phyloP scores from a whole-genome alignment of 2,329 filamentous ascomycete genomes.

The Colletotrichum spaethianum region DNA sequence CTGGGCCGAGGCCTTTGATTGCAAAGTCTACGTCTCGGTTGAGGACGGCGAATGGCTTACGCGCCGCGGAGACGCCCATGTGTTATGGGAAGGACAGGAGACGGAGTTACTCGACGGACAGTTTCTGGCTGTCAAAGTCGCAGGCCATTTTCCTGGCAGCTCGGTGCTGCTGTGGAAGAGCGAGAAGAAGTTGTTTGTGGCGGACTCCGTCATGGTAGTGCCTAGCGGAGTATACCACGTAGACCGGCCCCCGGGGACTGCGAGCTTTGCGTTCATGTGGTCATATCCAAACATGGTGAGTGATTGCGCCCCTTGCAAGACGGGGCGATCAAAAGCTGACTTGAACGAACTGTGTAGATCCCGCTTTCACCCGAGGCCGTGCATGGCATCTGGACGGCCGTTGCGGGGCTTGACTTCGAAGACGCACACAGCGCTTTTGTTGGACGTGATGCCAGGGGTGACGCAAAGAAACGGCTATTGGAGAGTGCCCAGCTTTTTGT shows the following conservation, averaged over 20 bases:
- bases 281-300: conserved; percentile 42
- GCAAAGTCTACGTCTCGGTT: conserved; percentile 76
- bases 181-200: conserved; percentile 75
- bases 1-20: conserved; percentile 79
- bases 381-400: conserved; percentile 32
- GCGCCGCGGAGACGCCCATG: conserved; percentile 58
- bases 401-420: conserved; percentile 35
- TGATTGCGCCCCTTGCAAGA: not conserved
- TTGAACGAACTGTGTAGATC: conserved; percentile 10
- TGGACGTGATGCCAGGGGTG: conserved; percentile 36
- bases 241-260: conserved; percentile 34
- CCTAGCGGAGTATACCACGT: conserved; percentile 63
- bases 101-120: conserved; percentile 61
- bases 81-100: conserved; percentile 61
- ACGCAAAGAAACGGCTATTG: conserved; percentile 35
- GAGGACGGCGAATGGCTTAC: conserved; percentile 78
- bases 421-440: conserved; percentile 33
- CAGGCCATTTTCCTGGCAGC: conserved; percentile 86
- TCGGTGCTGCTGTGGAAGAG: conserved; percentile 72
- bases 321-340: not conserved
- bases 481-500: conserved; percentile 40
- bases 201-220: conserved; percentile 83
- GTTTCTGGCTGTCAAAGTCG: conserved; percentile 76
- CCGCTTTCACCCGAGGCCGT: conserved; percentile 30
- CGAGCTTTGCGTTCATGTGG: conserved; percentile 41